Evolutionary conservation across 2,329 filamentous ascomycete species (phyloP).

Genomic region (Ascochyta fabae): DNA sequence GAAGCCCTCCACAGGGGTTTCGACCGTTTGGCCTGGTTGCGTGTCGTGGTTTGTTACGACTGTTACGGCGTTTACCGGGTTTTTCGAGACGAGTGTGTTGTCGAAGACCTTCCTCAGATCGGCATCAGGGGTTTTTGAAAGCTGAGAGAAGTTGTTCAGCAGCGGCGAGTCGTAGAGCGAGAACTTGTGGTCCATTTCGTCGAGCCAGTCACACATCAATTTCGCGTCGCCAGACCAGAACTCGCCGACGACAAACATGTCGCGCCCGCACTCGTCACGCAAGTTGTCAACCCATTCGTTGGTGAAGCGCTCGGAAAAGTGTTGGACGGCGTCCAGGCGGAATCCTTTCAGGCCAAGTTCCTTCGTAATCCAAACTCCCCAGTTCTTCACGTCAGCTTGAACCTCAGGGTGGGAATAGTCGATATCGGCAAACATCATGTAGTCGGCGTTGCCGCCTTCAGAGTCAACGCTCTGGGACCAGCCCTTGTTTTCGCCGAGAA

Average conservation of each 20-base stretch:
- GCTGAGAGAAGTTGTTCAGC: conserved; percentile 69
- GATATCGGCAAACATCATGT: conserved; percentile 75
- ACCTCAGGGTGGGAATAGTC: conserved; percentile 68
- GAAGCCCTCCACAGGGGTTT: conserved; percentile 67
- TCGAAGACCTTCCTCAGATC: conserved; percentile 72
- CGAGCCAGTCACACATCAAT: conserved; percentile 64
- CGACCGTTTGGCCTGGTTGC: conserved; percentile 67
- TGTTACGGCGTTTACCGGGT: conserved; percentile 66
- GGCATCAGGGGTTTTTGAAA: conserved; percentile 62
- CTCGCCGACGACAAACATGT: conserved; percentile 72
- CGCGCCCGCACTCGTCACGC: conserved; percentile 54
- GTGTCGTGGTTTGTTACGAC: conserved; percentile 78
- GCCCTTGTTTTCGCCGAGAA: conserved; percentile 66
- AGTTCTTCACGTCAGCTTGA: conserved; percentile 65
- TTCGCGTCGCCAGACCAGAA: conserved; percentile 69
- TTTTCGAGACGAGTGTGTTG: conserved; percentile 61
- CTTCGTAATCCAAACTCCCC: conserved; percentile 71
- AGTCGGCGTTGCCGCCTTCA: conserved; percentile 71
- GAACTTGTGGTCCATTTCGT: conserved; percentile 62
- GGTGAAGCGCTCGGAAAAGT: conserved; percentile 72
- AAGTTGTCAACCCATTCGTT: conserved; percentile 67
- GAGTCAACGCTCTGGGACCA: conserved; percentile 69
- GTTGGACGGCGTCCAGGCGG: conserved; percentile 74
- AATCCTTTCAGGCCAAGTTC: conserved; percentile 69
- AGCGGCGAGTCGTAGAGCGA: conserved; percentile 71